These are phyloP conservation scores for Pichia nakasei DNA, from an alignment of 805 yeast species.

Conservation along the genomic window DNA sequence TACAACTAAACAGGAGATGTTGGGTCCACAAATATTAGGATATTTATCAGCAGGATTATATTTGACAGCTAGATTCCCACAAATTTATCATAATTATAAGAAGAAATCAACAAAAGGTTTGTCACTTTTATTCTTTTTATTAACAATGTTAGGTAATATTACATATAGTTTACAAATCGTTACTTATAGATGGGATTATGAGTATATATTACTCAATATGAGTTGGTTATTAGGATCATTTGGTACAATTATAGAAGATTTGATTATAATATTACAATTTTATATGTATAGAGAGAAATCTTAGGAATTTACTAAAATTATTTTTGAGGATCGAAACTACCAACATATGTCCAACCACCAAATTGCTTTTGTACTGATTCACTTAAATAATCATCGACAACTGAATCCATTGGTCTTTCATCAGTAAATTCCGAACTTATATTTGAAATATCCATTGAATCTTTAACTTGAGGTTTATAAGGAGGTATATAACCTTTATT, in stretches of 20 bases:
- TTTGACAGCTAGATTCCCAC: slow-evolving; percentile 71
- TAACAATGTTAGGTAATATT: slow-evolving; percentile 65
- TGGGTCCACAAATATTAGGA: slow-evolving; percentile 56
- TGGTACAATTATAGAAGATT: slow-evolving; percentile 69
- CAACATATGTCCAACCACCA: slow-evolving; percentile 98
- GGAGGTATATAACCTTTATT: slow-evolving; percentile 92
- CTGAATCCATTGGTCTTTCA: slow-evolving; percentile 91
- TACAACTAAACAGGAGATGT: slow-evolving; percentile 6
- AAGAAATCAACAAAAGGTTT: slow-evolving; percentile 81
- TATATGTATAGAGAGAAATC: slow-evolving; percentile 39
- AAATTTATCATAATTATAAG: slow-evolving; percentile 67
- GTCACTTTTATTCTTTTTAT: slow-evolving; percentile 68
- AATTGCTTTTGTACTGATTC: slow-evolving; percentile 96
- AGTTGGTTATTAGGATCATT: slow-evolving; percentile 76
- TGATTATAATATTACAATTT: slow-evolving; percentile 58
- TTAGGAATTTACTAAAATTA: not conserved
- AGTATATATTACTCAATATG: slow-evolving; percentile 51
- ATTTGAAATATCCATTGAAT: slow-evolving; percentile 83
- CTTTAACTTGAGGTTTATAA: slow-evolving; percentile 83
- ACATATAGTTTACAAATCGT: slow-evolving; percentile 70
- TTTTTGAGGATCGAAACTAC: slow-evolving; percentile 25
- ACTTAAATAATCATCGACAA: slow-evolving; percentile 83
- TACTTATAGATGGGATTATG: slow-evolving; percentile 51
- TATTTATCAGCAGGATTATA: slow-evolving; percentile 61
- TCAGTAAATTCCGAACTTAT: slow-evolving; percentile 88